Evolutionary conservation across 495 filamentous ascomycete species (phyloP).

Genomic region (Symbiotaphrina buchneri): DNA sequence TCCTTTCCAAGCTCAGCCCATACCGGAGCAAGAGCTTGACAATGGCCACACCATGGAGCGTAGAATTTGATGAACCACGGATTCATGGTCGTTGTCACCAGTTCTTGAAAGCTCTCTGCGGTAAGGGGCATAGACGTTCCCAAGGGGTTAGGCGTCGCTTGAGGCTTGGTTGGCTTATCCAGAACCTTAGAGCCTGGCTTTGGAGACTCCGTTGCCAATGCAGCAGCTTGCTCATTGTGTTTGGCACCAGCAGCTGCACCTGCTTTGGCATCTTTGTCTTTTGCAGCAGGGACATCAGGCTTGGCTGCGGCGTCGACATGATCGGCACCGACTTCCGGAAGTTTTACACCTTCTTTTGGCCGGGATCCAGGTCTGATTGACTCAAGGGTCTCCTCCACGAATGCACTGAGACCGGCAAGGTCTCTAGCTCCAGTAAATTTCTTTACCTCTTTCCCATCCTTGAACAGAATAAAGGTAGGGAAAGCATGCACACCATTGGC

Average conservation of each 20-base stretch:
- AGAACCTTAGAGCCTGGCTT: too few relatives aligned
- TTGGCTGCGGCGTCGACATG: slow-evolving; percentile 22
- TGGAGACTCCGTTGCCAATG: slow-evolving; percentile 9
- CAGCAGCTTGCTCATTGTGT: slow-evolving; percentile 17
- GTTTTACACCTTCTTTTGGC: slow-evolving; percentile 31
- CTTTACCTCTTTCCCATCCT: slow-evolving; percentile 50
- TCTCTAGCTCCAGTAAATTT: slow-evolving; percentile 32
- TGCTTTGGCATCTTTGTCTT: slow-evolving; percentile 24
- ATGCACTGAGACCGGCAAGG: slow-evolving; percentile 35
- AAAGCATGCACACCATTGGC: slow-evolving; percentile 38
- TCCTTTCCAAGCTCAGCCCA: slow-evolving; percentile 81
- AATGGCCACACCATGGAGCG: slow-evolving; percentile 91
- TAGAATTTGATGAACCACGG: slow-evolving; percentile 99
- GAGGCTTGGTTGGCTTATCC: slow-evolving; percentile 17
- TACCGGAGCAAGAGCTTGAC: slow-evolving; percentile 72
- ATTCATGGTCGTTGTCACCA: slow-evolving; percentile 69
- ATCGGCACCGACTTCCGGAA: slow-evolving; percentile 35
- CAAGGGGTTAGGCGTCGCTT: slow-evolving; percentile 41
- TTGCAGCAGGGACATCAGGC: slow-evolving; percentile 19
- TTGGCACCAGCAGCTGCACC: slow-evolving; percentile 22
- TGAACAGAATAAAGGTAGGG: slow-evolving; percentile 62
- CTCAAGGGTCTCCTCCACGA: slow-evolving; percentile 62
- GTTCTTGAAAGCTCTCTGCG: slow-evolving; percentile 65
- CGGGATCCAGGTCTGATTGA: slow-evolving; percentile 56
- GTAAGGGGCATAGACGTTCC: slow-evolving; percentile 56